Conservation (phyloP, 2,329 filamentous ascomycete species). For the Chrysoporthe austroafricana region DNA sequence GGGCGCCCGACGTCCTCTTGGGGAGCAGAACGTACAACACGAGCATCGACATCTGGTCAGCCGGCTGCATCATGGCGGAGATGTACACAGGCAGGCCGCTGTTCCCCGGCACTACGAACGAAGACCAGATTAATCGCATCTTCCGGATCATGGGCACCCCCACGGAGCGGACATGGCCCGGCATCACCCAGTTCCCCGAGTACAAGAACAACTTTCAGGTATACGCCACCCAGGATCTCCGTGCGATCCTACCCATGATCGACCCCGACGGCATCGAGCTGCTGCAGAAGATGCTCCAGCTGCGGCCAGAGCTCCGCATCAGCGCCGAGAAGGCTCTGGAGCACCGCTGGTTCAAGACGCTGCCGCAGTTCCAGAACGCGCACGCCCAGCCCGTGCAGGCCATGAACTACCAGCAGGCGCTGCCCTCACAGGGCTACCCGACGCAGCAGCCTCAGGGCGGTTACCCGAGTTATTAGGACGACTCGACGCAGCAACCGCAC, state of each 20-base stretch:
- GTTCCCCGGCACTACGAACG: constrained; percentile 97
- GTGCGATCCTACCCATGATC: constrained; percentile 85
- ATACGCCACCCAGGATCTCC: constrained; percentile 89
- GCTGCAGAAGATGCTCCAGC: constrained; percentile 86
- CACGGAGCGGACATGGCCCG: constrained; percentile 92
- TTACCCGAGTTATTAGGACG: constrained; percentile 14
- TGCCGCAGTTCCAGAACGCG: constrained; percentile 56
- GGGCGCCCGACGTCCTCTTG: constrained; percentile 91
- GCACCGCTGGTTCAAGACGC: constrained; percentile 87
- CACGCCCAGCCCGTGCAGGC: constrained; percentile 44
- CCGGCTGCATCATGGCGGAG: constrained; percentile 99
- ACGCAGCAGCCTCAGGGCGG: constrained; percentile 26
- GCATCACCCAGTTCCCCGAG: constrained; percentile 93
- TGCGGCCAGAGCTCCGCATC: constrained; percentile 88
- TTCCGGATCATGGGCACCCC: constrained; percentile 99
- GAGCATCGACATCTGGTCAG: constrained; percentile 99
- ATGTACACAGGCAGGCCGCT: constrained; percentile 97
- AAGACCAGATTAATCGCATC: constrained; percentile 95
- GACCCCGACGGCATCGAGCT: constrained; percentile 86
- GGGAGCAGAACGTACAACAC: constrained; percentile 97
- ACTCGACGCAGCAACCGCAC: constrained; percentile 3
- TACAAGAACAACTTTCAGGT: constrained; percentile 96
- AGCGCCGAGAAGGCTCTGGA: constrained; percentile 83
- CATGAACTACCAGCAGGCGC: constrained; percentile 45
- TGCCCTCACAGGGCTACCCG: constrained; percentile 42